A percentile compares a stretch with the other conserved stretches of the same genome.
Conservation (phyloP, 441 rosid species). For the Eruca vesicaria region DNA sequence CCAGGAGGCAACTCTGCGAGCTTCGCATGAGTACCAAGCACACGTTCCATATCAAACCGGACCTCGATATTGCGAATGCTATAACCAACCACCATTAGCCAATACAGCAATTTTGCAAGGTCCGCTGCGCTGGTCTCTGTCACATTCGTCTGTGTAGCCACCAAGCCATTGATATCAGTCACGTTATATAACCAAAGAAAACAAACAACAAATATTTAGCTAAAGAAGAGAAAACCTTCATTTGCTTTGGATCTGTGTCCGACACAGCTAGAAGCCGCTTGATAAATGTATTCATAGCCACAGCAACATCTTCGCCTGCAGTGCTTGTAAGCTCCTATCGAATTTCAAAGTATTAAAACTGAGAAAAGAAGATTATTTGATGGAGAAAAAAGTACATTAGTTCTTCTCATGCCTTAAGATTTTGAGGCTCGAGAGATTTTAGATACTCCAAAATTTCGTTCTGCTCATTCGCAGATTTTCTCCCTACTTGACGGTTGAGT, state of each 20-base stretch:
- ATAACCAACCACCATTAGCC: conserved; percentile 98
- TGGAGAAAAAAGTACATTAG: neutral
- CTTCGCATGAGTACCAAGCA: conserved; percentile 75
- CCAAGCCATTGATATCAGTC: conserved; percentile 14
- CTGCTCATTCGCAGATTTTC: conserved; percentile 62
- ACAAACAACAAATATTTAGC: conserved; percentile 4
- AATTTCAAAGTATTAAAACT: conserved; percentile 3
- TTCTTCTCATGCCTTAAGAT: conserved; percentile 63
- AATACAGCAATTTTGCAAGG: conserved; percentile 81
- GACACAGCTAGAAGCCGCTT: conserved; percentile 90
- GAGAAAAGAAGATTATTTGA: neutral
- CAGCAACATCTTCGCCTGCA: conserved; percentile 90
- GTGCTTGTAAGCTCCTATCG: conserved; percentile 86
- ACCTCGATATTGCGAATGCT: conserved; percentile 95
- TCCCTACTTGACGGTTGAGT: conserved; percentile 71
- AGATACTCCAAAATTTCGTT: conserved; percentile 89
- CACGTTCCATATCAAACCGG: conserved; percentile 94
- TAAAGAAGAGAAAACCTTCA: conserved; percentile 62
- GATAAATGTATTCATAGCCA: conserved; percentile 94
- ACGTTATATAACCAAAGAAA: neutral
- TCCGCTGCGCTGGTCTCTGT: conserved; percentile 85
- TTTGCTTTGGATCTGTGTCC: conserved; percentile 79
- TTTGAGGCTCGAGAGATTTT: conserved; percentile 92
- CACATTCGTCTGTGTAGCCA: conserved; percentile 55
- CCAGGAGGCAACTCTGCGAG: conserved; percentile 90